Percentiles rank a stretch among this genome's conserved stretches.
Conservation (phyloP, 805 yeast genomes). For the Metahyphopichia silvanorum region DNA sequence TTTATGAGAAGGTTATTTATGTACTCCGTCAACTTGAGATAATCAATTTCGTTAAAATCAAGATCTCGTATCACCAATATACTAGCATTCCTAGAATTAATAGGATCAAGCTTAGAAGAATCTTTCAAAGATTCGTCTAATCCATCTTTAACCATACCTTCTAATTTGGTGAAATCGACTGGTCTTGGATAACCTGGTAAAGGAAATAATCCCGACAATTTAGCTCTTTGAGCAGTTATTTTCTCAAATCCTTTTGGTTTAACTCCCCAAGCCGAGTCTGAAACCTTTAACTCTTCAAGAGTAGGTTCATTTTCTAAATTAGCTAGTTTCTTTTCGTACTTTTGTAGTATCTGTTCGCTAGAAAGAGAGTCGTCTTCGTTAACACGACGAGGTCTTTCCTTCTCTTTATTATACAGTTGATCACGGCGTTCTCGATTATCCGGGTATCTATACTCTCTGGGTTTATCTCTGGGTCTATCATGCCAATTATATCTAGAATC, state of each 20-base stretch:
- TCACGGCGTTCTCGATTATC: background rate
- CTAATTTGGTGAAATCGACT: conserved; percentile 38
- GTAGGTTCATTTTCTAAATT: conserved; percentile 41
- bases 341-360: conserved; percentile 17
- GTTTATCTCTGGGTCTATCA: too few relatives aligned
- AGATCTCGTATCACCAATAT: conserved; percentile 27
- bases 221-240: conserved; percentile 73
- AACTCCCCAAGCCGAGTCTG: conserved; percentile 64
- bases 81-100: conserved; percentile 32
- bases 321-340: conserved; percentile 21
- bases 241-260: conserved; percentile 71
- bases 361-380: conserved; percentile 10
- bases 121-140: conserved; percentile 28
- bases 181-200: conserved; percentile 62
- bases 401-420: background rate
- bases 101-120: conserved; percentile 35
- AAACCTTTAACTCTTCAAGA: conserved; percentile 49
- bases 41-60: conserved; percentile 30
- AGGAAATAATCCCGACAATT: conserved; percentile 75
- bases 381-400: conserved; percentile 5
- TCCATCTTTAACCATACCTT: conserved; percentile 24
- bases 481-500: conserved; percentile 4
- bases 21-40: conserved; percentile 39
- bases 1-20: conserved; percentile 44
- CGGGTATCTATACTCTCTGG: too few relatives aligned